Base-by-base conservation (phyloP, 192 early-diverging fungal species). In the Backusella sp. region DNA sequence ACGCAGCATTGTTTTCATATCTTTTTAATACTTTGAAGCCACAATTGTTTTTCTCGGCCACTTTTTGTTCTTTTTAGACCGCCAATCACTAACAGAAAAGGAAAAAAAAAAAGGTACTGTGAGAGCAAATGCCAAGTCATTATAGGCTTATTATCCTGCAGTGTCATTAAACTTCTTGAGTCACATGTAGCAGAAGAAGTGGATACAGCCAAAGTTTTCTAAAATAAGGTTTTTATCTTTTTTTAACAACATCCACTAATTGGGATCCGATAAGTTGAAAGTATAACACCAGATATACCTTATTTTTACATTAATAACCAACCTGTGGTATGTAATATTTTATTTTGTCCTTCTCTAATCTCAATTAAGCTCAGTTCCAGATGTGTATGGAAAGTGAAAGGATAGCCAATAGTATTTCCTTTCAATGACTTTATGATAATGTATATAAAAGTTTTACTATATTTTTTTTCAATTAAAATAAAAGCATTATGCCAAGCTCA, bases 151-250 rank as follows among this genome's bases (percentile, higher is more conserved):
- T 12, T 26, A 62, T 28, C 23, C 26, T 14, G 11, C 56, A 28
- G 56, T 62, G 9, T 14, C 56, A 12, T 28, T 28, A 62, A 62
- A 28, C 8, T 14, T 28, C 53, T 11, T 7, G 7, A 19, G 53
- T 59, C 53, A 59, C n/a, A 59, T 9, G 23, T 26, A 59, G 23
- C 2, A 59, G 23, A 26, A 59, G 23, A 59, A 59, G 1, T 59
- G 53, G 9, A 59, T 26, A 59, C 53, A 9, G 21, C 23, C 23
- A 59, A 26, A 59, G 23, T 23, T 59, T 59, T 59, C 56, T 28
- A 62, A 62, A 62, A 62, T 62, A 62, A 28, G 56, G 8, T 62
- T 28, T 62, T 62, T 28, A 62, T 28, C 56, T 62, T 62, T 62
- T 62, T 62, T 62, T 62, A 62, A 62, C 56, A 62, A 26, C 56